Evolutionary conservation across 75 land plant genomes (phyloP).

Genomic region (Cryptomeria japonica): DNA sequence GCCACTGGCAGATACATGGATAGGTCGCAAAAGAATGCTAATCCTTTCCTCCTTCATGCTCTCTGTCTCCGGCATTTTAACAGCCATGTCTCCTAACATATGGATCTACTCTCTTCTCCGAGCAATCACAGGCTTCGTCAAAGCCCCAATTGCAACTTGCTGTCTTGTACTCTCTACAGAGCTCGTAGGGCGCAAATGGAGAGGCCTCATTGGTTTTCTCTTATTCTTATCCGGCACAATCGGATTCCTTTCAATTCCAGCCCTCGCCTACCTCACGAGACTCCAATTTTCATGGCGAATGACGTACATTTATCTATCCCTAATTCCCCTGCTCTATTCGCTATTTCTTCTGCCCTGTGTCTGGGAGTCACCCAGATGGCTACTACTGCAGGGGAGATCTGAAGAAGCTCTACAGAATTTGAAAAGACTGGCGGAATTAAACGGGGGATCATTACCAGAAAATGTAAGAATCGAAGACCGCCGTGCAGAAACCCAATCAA

Average conservation of each 20-base stretch:
- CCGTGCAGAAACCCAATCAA: neutral
- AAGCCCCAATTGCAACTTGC: neutral
- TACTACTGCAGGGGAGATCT: slow-evolving; percentile 35
- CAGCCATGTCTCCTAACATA: neutral
- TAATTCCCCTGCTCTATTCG: neutral
- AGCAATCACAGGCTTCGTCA: slow-evolving; percentile 4
- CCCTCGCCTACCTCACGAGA: slow-evolving; percentile 2
- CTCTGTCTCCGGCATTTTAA: neutral
- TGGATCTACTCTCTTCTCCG: slow-evolving; percentile 32
- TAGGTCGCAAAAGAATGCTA: neutral
- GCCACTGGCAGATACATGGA: slow-evolving; percentile 12
- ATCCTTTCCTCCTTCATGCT: slow-evolving; percentile 14
- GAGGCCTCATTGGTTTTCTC: slow-evolving; percentile 28
- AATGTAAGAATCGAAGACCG: neutral
- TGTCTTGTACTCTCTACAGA: neutral
- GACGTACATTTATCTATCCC: neutral
- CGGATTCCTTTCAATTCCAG: neutral
- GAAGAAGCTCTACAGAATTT: slow-evolving; percentile 37
- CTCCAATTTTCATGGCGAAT: neutral
- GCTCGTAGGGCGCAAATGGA: neutral
- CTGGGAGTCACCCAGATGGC: slow-evolving; percentile 69
- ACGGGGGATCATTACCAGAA: neutral
- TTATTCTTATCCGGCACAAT: slow-evolving; percentile 22
- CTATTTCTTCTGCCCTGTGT: neutral
- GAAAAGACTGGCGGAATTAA: slow-evolving; percentile 17